Evolutionary conservation across 257 asterid species (phyloP), one percentile per base, ranked within the genome.

Genomic region (Verbascum thapsus): DNA sequence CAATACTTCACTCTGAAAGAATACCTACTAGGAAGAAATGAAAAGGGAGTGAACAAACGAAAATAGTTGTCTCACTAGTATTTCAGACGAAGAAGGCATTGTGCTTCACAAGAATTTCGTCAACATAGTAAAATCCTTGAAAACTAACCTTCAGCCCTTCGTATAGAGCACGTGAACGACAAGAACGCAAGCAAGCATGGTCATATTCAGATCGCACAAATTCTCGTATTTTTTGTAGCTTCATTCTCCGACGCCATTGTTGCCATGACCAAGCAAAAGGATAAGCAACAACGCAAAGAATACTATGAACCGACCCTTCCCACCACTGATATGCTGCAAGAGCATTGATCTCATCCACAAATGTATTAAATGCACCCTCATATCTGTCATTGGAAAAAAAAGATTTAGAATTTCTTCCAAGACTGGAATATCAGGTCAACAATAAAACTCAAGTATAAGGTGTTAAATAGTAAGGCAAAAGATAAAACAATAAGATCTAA

Each of bases 211-310:
- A 94, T 75, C 98, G 83, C 74, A 94, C 99, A 75, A 84, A 94
- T 66, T 94, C 98, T 72, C 97, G 91, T 56, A 94, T 74, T 57
- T 82, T 91, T 73, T 90, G 99, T 59, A 94, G 70, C 78, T 90
- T 94, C 72, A 85, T 76, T 76, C 88, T 87, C 60, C 95, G 87
- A 59, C 99, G 85, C 96, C 99, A 94, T 73, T 94, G 98, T 73
- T 84, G 85, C 99, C 99, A 94, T 51, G 98, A 94, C 96, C 98
- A 90, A 48, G 96, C 94, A 74, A 94, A 90, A 70, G 98, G 96
- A 81, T 84, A 94, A 56, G 85, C 96, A 58, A 84, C 69, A 74
- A 94, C 58, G 73, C 98, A 94, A 18, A 90, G 83, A 74, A 94
- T 82, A 74, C 85, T 88, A 69, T 90, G 84, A 53, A 90, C 81